Base-by-base conservation (phyloP, 306 rosid genomes). In the Cyamopsis tetragonoloba region DNA sequence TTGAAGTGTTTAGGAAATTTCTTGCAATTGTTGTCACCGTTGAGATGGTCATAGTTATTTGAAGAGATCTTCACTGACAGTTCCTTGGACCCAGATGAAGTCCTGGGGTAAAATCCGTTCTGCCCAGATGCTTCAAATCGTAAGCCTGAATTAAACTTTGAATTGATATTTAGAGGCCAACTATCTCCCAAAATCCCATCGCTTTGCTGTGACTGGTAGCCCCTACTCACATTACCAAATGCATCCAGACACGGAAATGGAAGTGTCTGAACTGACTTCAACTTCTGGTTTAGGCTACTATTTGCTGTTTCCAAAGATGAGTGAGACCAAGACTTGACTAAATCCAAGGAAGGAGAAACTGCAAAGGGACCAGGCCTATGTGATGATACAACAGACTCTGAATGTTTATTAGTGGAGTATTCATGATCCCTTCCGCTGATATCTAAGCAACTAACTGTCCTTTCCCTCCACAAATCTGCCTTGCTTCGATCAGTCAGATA, bases 281-380 rank as follows among this genome's bases (percentile, higher is more conserved):
- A 71, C 77, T 85, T 92, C 75, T 82, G 88, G 80, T 60, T 81
- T 70, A 74, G 81, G 82, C 74, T 76, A 63, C 76, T 46, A 57
- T 62, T 85, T 42, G 80, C 70, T 64, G 74, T 84, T 65, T 83
- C 92, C 89, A 82, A 84, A 48, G 95, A 76, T 55, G 90, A 75
- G 63, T 77, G 85, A 68, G 85, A 79, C 90, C 86, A 79, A 46
- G 95, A 49, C 82, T 63, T 85, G 19, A 79, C 61, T 75, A 80
- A 66, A 31, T 87, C 87, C 20, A 84, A 75, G 37, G 89, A 73
- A 72, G 88, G 79, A 66, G 75, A 23, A 66, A 44, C 10, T 30
- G 78, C 80, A 77, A 69, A 77, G 56, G 74, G 80, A 39, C 82
- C 64, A 41, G 80, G 77, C 49, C 82, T 54, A 72, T 79, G 80